Percentiles rank a stretch among this genome's conserved stretches.
phyloP scores from a whole-genome alignment of 1,139 yeast species.

The Pichia sp. region DNA sequence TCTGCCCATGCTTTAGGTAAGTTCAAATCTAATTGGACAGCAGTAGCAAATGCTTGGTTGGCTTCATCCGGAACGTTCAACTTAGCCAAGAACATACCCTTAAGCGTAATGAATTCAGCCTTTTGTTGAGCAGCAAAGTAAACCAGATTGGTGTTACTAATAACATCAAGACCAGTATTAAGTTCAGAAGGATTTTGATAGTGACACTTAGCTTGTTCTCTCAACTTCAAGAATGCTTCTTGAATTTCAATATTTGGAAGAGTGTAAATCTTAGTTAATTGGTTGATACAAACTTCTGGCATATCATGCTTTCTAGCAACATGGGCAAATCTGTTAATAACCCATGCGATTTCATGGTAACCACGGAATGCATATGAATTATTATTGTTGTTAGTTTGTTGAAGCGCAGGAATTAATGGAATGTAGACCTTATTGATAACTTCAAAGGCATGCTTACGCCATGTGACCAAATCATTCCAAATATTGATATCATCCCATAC shows the following conservation, averaged over 20 bases:
- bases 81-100: conserved; percentile 97
- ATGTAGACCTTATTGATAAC: conserved; percentile 94
- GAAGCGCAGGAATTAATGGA: conserved; percentile 88
- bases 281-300: conserved; percentile 96
- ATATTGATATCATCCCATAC: conserved; percentile 96
- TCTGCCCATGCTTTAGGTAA: conserved; percentile 99
- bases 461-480: conserved; percentile 97
- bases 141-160: conserved; percentile 92
- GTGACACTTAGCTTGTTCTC: conserved; percentile 98
- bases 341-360: conserved; percentile 99
- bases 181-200: conserved; percentile 86
- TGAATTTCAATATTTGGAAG: conserved; percentile 97
- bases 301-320: conserved; percentile 96
- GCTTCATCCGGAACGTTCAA: conserved; percentile 91
- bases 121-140: conserved; percentile 97
- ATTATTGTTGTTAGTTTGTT: conserved; percentile 65
- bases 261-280: conserved; percentile 90
- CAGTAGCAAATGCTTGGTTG: conserved; percentile 95
- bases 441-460: conserved; percentile 98
- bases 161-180: conserved; percentile 94
- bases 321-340: conserved; percentile 96
- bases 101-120: conserved; percentile 94
- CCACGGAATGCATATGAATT: conserved; percentile 96
- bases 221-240: conserved; percentile 91
- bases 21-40: conserved; percentile 92